These are phyloP conservation scores for Endocarpon pusillum DNA, from an alignment of 495 filamentous ascomycete species.

Conservation along the genomic window DNA sequence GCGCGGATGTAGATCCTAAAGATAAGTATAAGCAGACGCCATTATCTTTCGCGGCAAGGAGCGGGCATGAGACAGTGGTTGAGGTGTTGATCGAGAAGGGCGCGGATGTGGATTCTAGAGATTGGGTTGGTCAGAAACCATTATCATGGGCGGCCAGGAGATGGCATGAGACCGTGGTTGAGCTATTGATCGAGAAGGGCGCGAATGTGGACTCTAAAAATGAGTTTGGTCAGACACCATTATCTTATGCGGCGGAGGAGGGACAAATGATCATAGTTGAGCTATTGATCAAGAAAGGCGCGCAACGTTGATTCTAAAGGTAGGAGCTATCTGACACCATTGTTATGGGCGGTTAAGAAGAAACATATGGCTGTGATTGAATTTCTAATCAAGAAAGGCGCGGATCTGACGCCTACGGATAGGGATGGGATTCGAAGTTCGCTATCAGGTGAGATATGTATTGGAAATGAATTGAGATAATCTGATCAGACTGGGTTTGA, in stretches of 20 bases:
- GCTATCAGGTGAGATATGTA: too few relatives aligned
- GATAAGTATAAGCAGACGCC: background rate
- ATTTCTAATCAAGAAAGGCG: too few relatives aligned
- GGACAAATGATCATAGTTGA: background rate
- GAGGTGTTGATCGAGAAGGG: background rate
- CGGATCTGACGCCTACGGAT: too few relatives aligned
- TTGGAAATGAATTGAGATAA: too few relatives aligned
- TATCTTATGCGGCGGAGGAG: background rate
- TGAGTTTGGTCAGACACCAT: background rate
- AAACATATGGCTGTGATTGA: too few relatives aligned
- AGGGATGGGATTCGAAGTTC: too few relatives aligned
- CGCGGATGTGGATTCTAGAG: background rate
- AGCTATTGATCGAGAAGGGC: background rate
- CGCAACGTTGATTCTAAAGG: background rate
- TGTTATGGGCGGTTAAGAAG: too few relatives aligned
- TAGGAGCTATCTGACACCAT: background rate
- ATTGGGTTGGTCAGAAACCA: background rate
- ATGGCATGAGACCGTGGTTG: background rate
- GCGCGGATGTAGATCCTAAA: background rate
- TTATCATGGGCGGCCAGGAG: background rate
- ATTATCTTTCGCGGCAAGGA: background rate
- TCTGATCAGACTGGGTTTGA: too few relatives aligned
- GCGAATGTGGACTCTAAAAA: conserved; percentile 1
- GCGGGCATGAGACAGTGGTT: background rate
- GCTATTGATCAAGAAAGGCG: background rate